These are phyloP conservation scores for Cladosporium austrohemisphaericum DNA, from an alignment of 2,329 filamentous ascomycete genomes.

Conservation along the genomic window DNA sequence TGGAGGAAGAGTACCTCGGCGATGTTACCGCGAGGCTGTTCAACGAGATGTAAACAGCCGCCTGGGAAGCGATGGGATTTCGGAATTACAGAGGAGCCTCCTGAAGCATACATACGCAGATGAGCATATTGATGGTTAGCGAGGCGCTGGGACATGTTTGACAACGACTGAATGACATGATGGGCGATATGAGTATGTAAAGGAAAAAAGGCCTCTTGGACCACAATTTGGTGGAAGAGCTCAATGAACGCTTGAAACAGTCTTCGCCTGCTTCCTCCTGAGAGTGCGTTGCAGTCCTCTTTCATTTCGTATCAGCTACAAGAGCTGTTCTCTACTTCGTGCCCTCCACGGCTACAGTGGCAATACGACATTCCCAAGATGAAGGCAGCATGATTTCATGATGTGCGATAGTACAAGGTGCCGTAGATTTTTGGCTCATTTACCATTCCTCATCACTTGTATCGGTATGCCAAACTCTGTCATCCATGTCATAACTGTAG, in stretches of 20 bases:
- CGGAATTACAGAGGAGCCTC: background rate
- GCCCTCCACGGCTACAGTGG: too few relatives aligned
- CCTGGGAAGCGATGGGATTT: background rate
- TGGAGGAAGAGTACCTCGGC: slow-evolving; percentile 88
- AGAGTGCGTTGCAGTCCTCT: too few relatives aligned
- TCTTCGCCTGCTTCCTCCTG: background rate
- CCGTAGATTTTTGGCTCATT: too few relatives aligned
- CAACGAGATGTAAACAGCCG: slow-evolving; percentile 61
- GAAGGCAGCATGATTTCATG: too few relatives aligned
- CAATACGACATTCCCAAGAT: too few relatives aligned
- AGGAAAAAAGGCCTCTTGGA: background rate
- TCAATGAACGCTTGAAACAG: background rate
- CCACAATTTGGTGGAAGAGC: too few relatives aligned
- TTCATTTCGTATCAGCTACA: too few relatives aligned
- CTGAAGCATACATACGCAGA: slow-evolving; percentile 3
- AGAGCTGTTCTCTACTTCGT: too few relatives aligned
- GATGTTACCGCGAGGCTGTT: slow-evolving; percentile 83
- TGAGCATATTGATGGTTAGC: slow-evolving; percentile 6
- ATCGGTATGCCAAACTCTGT: slow-evolving; percentile 31
- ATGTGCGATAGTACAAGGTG: too few relatives aligned
- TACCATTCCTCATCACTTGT: slow-evolving; percentile 34
- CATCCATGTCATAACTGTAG: slow-evolving; percentile 31
- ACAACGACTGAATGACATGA: slow-evolving; percentile 10
- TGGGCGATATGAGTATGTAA: background rate
- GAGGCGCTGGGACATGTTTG: slow-evolving; percentile 10